Evolutionary conservation across 1,284 basidiomycete genomes (phyloP).

Genomic region (Pseudozyma tsukubaensis): DNA sequence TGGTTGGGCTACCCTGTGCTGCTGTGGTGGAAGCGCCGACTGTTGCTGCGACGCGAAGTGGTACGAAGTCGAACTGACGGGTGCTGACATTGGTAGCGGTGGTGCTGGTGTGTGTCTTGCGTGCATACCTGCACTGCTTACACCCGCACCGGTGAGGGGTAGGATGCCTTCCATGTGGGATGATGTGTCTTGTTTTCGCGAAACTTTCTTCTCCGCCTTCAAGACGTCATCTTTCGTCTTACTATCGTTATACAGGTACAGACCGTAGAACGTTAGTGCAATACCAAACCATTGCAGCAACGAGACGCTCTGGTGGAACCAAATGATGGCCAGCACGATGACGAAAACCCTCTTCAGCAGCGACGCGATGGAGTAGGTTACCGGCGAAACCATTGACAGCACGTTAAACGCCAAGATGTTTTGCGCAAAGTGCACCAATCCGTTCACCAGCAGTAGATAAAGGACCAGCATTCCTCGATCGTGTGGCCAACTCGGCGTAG

Average conservation of each 20-base stretch:
- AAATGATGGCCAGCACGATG: conserved; percentile 95
- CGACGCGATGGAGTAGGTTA: conserved; percentile 98
- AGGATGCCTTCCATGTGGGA: conserved; percentile 2
- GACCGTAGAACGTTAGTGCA: conserved; percentile 84
- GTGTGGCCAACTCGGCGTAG: conserved; percentile 4
- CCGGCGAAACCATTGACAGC: conserved; percentile 92
- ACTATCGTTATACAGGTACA: conserved; percentile 93
- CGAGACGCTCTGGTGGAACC: conserved; percentile 92
- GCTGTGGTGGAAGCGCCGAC: no score
- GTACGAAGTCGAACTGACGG: neutral
- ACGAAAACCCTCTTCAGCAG: conserved; percentile 98
- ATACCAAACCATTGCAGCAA: conserved; percentile 86
- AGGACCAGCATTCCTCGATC: conserved; percentile 72
- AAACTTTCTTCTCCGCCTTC: conserved; percentile 25
- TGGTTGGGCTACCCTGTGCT: neutral
- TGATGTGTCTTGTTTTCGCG: conserved; percentile 15
- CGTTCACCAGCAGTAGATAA: conserved; percentile 81
- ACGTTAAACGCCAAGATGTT: conserved; percentile 98
- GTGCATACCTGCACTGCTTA: neutral
- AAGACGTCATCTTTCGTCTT: conserved; percentile 72
- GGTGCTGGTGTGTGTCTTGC: neutral
- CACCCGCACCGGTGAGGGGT: conserved; percentile 2
- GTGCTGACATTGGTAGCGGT: neutral
- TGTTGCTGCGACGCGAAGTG: conserved; percentile 6
- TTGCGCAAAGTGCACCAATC: conserved; percentile 94